These are phyloP conservation scores for Lipomyces anomalus DNA, from an alignment of 805 yeast species.

Conservation along the genomic window DNA sequence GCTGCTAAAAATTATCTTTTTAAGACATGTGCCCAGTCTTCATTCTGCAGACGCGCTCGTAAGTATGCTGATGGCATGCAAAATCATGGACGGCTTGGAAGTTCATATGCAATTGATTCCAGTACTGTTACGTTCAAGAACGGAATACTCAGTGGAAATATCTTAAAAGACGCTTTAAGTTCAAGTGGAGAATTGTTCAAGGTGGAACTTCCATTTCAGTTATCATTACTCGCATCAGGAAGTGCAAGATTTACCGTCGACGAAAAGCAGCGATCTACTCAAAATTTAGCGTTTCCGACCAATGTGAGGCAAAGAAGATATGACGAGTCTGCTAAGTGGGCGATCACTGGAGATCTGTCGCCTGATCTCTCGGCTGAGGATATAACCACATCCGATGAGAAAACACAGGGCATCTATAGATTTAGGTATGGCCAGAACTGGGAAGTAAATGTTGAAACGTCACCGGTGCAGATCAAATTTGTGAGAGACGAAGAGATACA, in stretches of 20 bases:
- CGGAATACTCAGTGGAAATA: conserved; percentile 41
- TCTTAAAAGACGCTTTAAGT: conserved; percentile 38
- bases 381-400: conserved; percentile 8
- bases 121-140: conserved; percentile 28
- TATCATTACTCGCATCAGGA: conserved; percentile 52
- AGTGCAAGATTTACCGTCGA: conserved; percentile 62
- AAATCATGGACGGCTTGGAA: conserved; percentile 27
- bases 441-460: conserved; percentile 39
- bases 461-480: conserved; percentile 49
- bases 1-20: conserved; percentile 39
- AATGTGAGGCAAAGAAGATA: conserved; percentile 47
- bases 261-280: conserved; percentile 46
- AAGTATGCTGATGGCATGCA: conserved; percentile 46
- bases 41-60: conserved; percentile 71
- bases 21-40: conserved; percentile 65
- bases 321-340: conserved; percentile 56
- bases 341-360: conserved; percentile 36
- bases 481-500: conserved; percentile 42
- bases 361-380: conserved; percentile 19
- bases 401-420: conserved; percentile 5
- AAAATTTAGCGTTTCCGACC: conserved; percentile 26
- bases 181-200: not conserved
- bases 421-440: conserved; percentile 40
- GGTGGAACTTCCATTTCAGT: conserved; percentile 49
- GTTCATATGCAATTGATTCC: conserved; percentile 42